A percentile compares a stretch with the other conserved stretches of the same genome.
These are phyloP conservation scores for Escovopsis sp. DNA, from an alignment of 2,329 filamentous ascomycete species.

Conservation along the genomic window DNA sequence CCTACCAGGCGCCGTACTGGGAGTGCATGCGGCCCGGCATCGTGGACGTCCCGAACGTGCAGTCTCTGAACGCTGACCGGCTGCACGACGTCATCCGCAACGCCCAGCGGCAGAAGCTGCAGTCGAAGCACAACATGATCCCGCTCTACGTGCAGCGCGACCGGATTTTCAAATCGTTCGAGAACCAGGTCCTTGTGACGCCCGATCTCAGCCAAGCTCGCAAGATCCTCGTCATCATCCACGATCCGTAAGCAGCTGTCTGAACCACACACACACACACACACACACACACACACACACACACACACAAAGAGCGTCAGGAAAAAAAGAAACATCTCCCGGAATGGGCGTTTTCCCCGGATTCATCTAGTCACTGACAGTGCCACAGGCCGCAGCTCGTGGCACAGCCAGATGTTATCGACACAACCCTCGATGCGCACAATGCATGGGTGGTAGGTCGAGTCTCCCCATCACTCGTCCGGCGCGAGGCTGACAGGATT, in stretches of 20 bases:
- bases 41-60: constrained; percentile 36
- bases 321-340: no score
- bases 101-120: constrained; percentile 58
- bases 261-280: not conserved
- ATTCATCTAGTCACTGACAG: constrained; percentile 7
- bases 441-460: constrained; percentile 72
- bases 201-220: constrained; percentile 48
- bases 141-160: constrained; percentile 67
- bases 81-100: constrained; percentile 68
- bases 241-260: constrained; percentile 56
- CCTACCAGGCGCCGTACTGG: constrained; percentile 60
- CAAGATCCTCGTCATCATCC: constrained; percentile 70
- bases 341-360: not conserved
- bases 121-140: constrained; percentile 60
- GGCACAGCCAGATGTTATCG: constrained; percentile 50
- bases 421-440: constrained; percentile 61
- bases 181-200: constrained; percentile 76
- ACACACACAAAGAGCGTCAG: no score
- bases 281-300: no score
- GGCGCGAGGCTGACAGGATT: constrained; percentile 8
- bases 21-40: constrained; percentile 65
- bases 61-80: constrained; percentile 39
- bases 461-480: not conserved
- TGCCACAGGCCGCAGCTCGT: constrained; percentile 47
- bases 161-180: constrained; percentile 57